Percentiles rank a stretch among this genome's conserved stretches.
Conservation (phyloP, 495 filamentous ascomycete genomes). For the Xylaria scruposa region DNA sequence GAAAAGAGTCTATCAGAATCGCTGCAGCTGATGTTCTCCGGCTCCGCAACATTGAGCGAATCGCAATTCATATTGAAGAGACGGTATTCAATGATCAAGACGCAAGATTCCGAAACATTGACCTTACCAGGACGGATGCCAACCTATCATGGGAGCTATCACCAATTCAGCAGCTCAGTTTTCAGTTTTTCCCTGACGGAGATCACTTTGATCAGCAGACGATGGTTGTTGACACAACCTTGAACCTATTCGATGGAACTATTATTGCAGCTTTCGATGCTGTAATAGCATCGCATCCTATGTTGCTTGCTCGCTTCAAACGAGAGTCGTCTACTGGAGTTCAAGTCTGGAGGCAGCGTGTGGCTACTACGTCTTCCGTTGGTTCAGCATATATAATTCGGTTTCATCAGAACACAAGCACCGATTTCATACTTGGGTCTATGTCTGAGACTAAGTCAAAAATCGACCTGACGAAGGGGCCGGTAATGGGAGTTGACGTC, state of each 20-base stretch:
- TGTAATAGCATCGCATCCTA: constrained; percentile 60
- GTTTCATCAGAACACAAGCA: constrained; percentile 9
- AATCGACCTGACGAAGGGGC: constrained; percentile 40
- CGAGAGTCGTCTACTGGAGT: constrained; percentile 3
- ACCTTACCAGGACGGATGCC: constrained; percentile 38
- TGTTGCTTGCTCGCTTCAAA: constrained; percentile 62
- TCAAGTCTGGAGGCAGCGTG: constrained; percentile 8
- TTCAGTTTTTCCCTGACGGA: constrained; percentile 53
- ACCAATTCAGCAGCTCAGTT: constrained; percentile 65
- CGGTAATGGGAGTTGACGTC: constrained; percentile 49
- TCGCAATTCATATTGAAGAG: constrained; percentile 1
- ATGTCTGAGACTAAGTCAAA: constrained; percentile 38
- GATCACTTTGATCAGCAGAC: constrained; percentile 66
- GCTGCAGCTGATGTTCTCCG: constrained; percentile 5
- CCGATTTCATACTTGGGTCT: background rate
- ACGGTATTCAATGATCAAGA: background rate
- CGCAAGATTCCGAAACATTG: constrained; percentile 1
- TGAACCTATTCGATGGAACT: constrained; percentile 40
- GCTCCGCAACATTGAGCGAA: constrained; percentile 9
- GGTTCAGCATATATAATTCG: background rate
- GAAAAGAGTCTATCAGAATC: constrained; percentile 18
- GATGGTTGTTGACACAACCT: constrained; percentile 55
- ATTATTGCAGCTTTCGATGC: constrained; percentile 52
- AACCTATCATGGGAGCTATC: constrained; percentile 59
- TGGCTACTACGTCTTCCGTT: background rate